These are phyloP conservation scores for Xanthoconium separans DNA, from an alignment of 1,284 basidiomycete species.

Conservation along the genomic window DNA sequence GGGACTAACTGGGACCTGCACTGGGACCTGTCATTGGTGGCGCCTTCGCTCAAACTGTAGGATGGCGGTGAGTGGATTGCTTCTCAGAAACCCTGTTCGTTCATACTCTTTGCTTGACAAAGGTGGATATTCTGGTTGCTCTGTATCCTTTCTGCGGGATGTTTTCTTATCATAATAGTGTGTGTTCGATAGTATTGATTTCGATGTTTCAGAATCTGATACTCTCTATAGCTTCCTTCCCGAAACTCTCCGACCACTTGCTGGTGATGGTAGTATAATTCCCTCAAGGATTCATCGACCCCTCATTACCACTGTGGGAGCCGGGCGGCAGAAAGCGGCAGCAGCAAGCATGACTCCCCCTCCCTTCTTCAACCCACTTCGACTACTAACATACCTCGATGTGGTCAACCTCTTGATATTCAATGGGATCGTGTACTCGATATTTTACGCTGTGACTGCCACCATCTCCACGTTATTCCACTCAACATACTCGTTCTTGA, in stretches of 20 bases:
- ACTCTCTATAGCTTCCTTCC: slow-evolving; percentile 49
- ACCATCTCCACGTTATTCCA: slow-evolving; percentile 66
- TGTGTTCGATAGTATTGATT: slow-evolving; percentile 37
- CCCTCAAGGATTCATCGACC: slow-evolving; percentile 50
- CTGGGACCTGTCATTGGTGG: slow-evolving; percentile 62
- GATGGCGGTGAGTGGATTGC: slow-evolving; percentile 57
- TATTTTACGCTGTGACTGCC: slow-evolving; percentile 65
- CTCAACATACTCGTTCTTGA: slow-evolving; percentile 57
- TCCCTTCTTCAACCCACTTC: slow-evolving; percentile 56
- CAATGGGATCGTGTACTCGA: slow-evolving; percentile 56
- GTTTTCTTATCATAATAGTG: slow-evolving; percentile 55
- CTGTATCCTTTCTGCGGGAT: slow-evolving; percentile 55
- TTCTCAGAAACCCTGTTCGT: neutral
- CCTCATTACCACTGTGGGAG: slow-evolving; percentile 54
- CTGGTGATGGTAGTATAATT: slow-evolving; percentile 57
- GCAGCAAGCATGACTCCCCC: slow-evolving; percentile 31
- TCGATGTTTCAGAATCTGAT: neutral
- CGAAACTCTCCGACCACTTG: slow-evolving; percentile 57
- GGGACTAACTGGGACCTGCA: slow-evolving; percentile 45
- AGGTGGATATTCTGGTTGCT: slow-evolving; percentile 82
- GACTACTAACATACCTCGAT: slow-evolving; percentile 57
- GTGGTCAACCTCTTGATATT: slow-evolving; percentile 62
- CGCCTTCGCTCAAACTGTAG: slow-evolving; percentile 52
- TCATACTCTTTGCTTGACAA: slow-evolving; percentile 21
- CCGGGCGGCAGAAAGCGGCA: slow-evolving; percentile 24